phyloP scores from a whole-genome alignment of 192 early-diverging fungal genomes.

The Coemansia sp. region DNA sequence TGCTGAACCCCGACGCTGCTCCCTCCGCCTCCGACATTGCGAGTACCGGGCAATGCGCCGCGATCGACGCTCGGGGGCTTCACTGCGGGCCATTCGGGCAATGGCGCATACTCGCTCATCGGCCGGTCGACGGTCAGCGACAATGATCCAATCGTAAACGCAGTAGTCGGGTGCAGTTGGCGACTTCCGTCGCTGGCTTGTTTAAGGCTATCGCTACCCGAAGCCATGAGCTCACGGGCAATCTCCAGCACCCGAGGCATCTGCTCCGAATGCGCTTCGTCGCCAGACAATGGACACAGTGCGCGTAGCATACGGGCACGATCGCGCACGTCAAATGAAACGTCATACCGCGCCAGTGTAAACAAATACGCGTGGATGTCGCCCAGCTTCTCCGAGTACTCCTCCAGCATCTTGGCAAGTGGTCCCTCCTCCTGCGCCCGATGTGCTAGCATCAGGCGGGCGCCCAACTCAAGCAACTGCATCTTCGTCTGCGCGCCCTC shows the following conservation, averaged over 20 bases:
- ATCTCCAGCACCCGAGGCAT: conserved; percentile 15
- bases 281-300: conserved; percentile 33
- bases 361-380: conserved; percentile 74
- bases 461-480: conserved; percentile 80
- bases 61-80: not conserved
- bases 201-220: not conserved
- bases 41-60: not conserved
- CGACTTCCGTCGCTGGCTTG: not conserved
- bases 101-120: conserved; percentile 68
- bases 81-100: conserved; percentile 75
- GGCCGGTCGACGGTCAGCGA: conserved; percentile 61
- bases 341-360: conserved; percentile 87
- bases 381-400: conserved; percentile 8
- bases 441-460: conserved; percentile 17
- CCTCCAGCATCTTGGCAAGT: conserved; percentile 10
- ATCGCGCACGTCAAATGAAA: conserved; percentile 87
- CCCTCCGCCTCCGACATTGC: not conserved
- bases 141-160: conserved; percentile 65
- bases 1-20: not conserved
- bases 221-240: conserved; percentile 18
- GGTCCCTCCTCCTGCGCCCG: not conserved
- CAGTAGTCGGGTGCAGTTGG: conserved; percentile 6
- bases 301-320: conserved; percentile 67
- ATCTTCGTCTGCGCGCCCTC: conserved; percentile 74
- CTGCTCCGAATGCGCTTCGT: conserved; percentile 24